Evolutionary conservation across 768 basidiomycete species (phyloP).

Genomic region (Exsudoporus frostii): DNA sequence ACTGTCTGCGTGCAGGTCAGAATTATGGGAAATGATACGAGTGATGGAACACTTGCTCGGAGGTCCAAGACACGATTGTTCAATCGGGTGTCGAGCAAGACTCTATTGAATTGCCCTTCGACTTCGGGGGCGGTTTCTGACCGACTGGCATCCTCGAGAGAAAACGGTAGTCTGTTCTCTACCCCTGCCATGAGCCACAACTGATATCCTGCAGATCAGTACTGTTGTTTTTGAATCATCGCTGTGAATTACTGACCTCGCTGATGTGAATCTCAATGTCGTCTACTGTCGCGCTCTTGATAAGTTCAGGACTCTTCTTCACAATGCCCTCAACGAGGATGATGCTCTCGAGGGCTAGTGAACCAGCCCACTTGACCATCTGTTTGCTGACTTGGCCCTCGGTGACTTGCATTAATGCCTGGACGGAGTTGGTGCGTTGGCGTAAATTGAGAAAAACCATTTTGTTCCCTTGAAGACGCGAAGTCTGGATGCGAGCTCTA

Average conservation of each 20-base stretch:
- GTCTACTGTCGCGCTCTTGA: constrained; percentile 87
- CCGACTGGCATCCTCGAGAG: constrained; percentile 87
- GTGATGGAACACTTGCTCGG: constrained; percentile 51
- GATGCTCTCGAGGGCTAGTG: constrained; percentile 82
- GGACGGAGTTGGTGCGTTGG: constrained; percentile 82
- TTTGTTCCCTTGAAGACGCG: constrained; percentile 90
- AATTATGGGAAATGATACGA: background rate
- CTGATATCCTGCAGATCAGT: constrained; percentile 38
- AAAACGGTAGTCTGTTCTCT: constrained; percentile 82
- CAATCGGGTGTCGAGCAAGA: constrained; percentile 89
- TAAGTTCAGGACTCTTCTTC: constrained; percentile 72
- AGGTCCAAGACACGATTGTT: constrained; percentile 94
- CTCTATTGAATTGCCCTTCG: constrained; percentile 67
- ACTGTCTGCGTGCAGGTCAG: constrained; percentile 57
- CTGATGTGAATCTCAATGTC: constrained; percentile 84
- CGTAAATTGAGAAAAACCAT: constrained; percentile 93
- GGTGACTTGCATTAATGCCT: constrained; percentile 73
- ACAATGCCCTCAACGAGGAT: constrained; percentile 86
- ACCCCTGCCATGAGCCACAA: constrained; percentile 78
- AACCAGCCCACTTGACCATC: constrained; percentile 91
- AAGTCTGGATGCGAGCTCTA: constrained; percentile 88
- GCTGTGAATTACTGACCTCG: constrained; percentile 50
- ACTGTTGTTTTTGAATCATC: background rate
- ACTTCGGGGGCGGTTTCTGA: constrained; percentile 70
- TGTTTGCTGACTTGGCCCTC: constrained; percentile 86